These are phyloP conservation scores for Neonothopanus nambi DNA, from an alignment of 1,284 basidiomycete species.

Conservation along the genomic window DNA sequence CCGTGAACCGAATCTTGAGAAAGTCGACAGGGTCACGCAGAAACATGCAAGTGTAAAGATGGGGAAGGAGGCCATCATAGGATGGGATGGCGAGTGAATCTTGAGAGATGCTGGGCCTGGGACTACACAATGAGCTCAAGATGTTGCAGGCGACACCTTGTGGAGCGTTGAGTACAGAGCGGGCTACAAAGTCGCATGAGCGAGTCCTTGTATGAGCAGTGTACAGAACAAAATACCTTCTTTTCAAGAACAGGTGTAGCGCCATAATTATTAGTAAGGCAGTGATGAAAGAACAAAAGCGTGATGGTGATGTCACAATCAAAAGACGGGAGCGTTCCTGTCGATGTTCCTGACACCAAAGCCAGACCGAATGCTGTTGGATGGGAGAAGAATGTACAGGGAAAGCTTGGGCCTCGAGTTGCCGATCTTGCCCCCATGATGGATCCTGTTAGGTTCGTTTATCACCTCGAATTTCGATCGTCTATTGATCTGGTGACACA, in stretches of 20 bases:
- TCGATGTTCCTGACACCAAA: slow-evolving; percentile 12
- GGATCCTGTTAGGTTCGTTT: slow-evolving; percentile 76
- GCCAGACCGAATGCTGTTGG: slow-evolving; percentile 73
- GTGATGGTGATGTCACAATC: slow-evolving; percentile 53
- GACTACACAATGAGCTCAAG: too few species aligned
- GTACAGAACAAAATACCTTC: too few species aligned
- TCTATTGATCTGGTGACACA: slow-evolving; percentile 26
- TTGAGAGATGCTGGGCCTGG: too few species aligned
- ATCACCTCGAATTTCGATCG: neutral
- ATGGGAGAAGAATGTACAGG: slow-evolving; percentile 89
- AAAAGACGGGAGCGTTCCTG: slow-evolving; percentile 23
- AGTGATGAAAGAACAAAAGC: slow-evolving; percentile 63
- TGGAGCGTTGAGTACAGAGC: too few species aligned
- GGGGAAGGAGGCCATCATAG: too few species aligned
- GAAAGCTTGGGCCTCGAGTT: slow-evolving; percentile 82
- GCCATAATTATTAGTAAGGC: too few species aligned
- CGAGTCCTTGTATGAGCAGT: too few species aligned
- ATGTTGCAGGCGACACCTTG: too few species aligned
- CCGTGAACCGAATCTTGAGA: slow-evolving; percentile 88
- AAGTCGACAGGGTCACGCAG: slow-evolving; percentile 81
- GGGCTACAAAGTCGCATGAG: too few species aligned
- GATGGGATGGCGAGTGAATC: too few species aligned
- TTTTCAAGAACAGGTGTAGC: too few species aligned
- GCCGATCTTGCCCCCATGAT: slow-evolving; percentile 95
- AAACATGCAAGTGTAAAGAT: too few species aligned